Evolutionary conservation across 2,329 filamentous ascomycete species (phyloP).

Genomic region (Nakataea oryzae): DNA sequence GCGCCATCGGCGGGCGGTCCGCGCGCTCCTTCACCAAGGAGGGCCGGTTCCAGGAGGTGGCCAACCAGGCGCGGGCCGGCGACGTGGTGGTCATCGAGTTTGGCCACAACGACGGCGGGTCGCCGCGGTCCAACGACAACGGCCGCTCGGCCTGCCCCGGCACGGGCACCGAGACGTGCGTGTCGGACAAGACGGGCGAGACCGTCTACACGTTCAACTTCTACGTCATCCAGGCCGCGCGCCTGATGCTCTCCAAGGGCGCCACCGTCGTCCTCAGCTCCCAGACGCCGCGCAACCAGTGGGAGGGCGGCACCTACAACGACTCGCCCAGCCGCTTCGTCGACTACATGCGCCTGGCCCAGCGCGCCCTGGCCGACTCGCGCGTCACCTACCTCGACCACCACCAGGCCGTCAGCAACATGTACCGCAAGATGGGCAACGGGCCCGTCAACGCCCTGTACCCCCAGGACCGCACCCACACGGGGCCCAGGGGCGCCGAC

Average conservation of each 20-base stretch:
- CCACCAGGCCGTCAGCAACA: slow-evolving; percentile 43
- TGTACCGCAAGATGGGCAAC: slow-evolving; percentile 30
- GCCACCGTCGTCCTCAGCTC: slow-evolving; percentile 49
- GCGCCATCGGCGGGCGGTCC: slow-evolving; percentile 55
- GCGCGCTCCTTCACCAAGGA: slow-evolving; percentile 58
- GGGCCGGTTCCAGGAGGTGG: slow-evolving; percentile 49
- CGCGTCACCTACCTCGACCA: slow-evolving; percentile 49
- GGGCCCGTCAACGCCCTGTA: slow-evolving; percentile 40
- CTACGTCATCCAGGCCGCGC: slow-evolving; percentile 48
- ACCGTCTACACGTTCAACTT: slow-evolving; percentile 50
- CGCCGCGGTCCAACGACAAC: slow-evolving; percentile 41
- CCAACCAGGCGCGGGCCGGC: slow-evolving; percentile 33
- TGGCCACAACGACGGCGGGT: slow-evolving; percentile 60
- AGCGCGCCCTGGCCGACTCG: slow-evolving; percentile 21
- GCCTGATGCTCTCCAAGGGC: slow-evolving; percentile 41
- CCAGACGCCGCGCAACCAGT: slow-evolving; percentile 47
- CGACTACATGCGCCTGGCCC: slow-evolving; percentile 33
- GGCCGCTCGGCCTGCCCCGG: slow-evolving; percentile 48
- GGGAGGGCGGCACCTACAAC: slow-evolving; percentile 42
- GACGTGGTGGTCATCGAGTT: slow-evolving; percentile 62
- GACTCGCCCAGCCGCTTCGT: slow-evolving; percentile 43
- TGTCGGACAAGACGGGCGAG: slow-evolving; percentile 32
- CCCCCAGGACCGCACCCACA: slow-evolving; percentile 54
- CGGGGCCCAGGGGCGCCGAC: slow-evolving; percentile 42
- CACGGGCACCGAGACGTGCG: slow-evolving; percentile 39